Percentiles rank a stretch among this genome's conserved stretches.
These are phyloP conservation scores for Tubosaeta sp. DNA, from an alignment of 768 basidiomycete species.

Conservation along the genomic window DNA sequence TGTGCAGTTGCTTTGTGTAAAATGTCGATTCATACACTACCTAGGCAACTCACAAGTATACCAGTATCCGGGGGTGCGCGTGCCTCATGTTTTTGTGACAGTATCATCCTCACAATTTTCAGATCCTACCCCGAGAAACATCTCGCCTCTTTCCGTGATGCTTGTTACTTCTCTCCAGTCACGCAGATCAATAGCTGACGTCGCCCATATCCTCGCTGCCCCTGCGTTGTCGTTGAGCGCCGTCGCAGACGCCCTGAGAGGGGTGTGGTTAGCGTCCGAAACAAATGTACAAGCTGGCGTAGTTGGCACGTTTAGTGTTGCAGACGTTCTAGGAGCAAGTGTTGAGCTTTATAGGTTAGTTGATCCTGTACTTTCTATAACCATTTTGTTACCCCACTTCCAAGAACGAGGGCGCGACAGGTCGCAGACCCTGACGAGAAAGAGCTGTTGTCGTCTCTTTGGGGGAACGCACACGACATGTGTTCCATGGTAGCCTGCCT, in stretches of 20 bases:
- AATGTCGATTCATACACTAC: slow-evolving; percentile 43
- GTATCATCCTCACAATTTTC: slow-evolving; percentile 20
- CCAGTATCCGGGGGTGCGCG: slow-evolving; percentile 17
- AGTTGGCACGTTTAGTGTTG: slow-evolving; percentile 35
- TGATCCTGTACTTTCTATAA: background rate
- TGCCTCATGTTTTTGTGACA: background rate
- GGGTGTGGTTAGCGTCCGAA: slow-evolving; percentile 45
- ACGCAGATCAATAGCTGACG: slow-evolving; percentile 52
- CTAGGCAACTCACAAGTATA: slow-evolving; percentile 26
- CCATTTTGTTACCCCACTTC: slow-evolving; percentile 3
- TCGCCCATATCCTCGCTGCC: slow-evolving; percentile 51
- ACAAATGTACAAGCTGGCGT: slow-evolving; percentile 35
- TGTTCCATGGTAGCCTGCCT: slow-evolving; percentile 58
- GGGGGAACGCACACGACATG: slow-evolving; percentile 62
- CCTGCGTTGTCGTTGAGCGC: slow-evolving; percentile 38
- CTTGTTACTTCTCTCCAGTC: slow-evolving; percentile 45
- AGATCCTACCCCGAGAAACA: slow-evolving; percentile 26
- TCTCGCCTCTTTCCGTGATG: slow-evolving; percentile 18
- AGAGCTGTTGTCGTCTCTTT: slow-evolving; percentile 42
- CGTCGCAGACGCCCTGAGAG: slow-evolving; percentile 45
- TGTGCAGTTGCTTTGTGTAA: slow-evolving; percentile 48
- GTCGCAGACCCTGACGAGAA: slow-evolving; percentile 33
- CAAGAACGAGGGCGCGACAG: slow-evolving; percentile 32
- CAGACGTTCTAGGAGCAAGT: slow-evolving; percentile 49
- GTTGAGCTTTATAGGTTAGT: slow-evolving; percentile 35